Percentiles rank a stretch among this genome's conserved stretches.
Conservation (phyloP, 768 basidiomycete genomes). For the Macrolepiota fuliginosa region DNA sequence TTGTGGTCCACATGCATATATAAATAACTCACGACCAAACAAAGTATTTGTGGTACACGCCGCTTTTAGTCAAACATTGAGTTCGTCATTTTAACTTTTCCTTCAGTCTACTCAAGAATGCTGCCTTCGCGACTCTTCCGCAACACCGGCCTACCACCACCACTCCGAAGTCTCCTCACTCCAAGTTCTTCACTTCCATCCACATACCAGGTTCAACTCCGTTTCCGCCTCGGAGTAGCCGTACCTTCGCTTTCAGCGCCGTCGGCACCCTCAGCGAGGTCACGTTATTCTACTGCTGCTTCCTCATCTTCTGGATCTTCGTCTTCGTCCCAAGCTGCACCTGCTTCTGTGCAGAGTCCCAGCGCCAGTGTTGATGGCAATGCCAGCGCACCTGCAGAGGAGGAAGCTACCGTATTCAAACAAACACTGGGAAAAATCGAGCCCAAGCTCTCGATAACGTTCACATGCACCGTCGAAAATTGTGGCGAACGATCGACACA, state of each 20-base stretch:
- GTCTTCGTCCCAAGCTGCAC: slow-evolving; percentile 5
- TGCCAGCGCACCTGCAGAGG: neutral
- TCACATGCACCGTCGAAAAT: slow-evolving; percentile 78
- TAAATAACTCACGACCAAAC: neutral
- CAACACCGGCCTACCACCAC: slow-evolving; percentile 41
- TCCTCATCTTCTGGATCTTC: neutral
- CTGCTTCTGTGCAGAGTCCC: neutral
- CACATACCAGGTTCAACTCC: slow-evolving; percentile 30
- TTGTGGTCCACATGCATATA: no score
- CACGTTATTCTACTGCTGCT: slow-evolving; percentile 14
- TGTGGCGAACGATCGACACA: slow-evolving; percentile 83
- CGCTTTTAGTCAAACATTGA: neutral
- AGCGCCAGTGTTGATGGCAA: neutral
- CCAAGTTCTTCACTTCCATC: slow-evolving; percentile 34
- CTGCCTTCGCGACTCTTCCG: slow-evolving; percentile 44
- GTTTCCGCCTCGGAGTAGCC: slow-evolving; percentile 28
- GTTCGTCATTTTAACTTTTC: neutral
- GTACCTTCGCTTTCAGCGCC: slow-evolving; percentile 11
- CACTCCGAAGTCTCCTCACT: slow-evolving; percentile 37
- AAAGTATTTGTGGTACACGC: neutral
- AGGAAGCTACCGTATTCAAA: neutral
- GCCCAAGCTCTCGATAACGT: slow-evolving; percentile 71
- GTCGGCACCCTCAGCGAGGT: slow-evolving; percentile 6
- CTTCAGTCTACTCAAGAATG: slow-evolving; percentile 28
- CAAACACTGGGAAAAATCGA: slow-evolving; percentile 27